Conservation (phyloP, 768 basidiomycete species). For the Nidula microcarpa region DNA sequence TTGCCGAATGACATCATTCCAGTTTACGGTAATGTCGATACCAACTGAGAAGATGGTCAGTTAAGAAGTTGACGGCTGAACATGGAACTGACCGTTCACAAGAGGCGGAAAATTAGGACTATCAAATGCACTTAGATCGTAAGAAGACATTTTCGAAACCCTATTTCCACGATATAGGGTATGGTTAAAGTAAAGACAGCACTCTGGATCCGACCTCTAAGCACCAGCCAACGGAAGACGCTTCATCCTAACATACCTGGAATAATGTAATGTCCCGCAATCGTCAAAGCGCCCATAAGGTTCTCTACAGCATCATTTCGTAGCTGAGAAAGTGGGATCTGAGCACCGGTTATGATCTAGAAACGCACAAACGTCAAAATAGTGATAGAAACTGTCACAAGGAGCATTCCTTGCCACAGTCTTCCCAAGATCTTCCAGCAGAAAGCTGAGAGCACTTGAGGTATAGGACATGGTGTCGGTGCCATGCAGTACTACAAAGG, state of each 20-base stretch:
- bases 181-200: slow-evolving; percentile 88
- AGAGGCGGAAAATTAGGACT: slow-evolving; percentile 84
- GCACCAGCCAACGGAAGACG: not conserved
- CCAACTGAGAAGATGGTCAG: slow-evolving; percentile 50
- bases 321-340: slow-evolving; percentile 87
- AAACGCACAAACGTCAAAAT: not conserved
- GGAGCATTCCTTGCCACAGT: slow-evolving; percentile 58
- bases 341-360: slow-evolving; percentile 88
- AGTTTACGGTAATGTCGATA: slow-evolving; percentile 86
- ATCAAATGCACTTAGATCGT: slow-evolving; percentile 78
- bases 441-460: slow-evolving; percentile 84
- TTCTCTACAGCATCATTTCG: slow-evolving; percentile 96
- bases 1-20: slow-evolving; percentile 85
- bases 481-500: slow-evolving; percentile 87
- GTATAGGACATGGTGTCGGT: slow-evolving; percentile 93
- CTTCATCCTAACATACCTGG: slow-evolving; percentile 53
- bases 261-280: slow-evolving; percentile 89
- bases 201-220: slow-evolving; percentile 43
- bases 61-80: not conserved
- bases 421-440: slow-evolving; percentile 91
- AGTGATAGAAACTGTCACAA: not conserved
- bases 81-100: slow-evolving; percentile 62
- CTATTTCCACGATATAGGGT: slow-evolving; percentile 83
- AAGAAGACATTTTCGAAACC: slow-evolving; percentile 78
- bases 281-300: slow-evolving; percentile 80